phyloP scores from a whole-genome alignment of 2,329 filamentous ascomycete species.

The Colletotrichum destructivum region DNA sequence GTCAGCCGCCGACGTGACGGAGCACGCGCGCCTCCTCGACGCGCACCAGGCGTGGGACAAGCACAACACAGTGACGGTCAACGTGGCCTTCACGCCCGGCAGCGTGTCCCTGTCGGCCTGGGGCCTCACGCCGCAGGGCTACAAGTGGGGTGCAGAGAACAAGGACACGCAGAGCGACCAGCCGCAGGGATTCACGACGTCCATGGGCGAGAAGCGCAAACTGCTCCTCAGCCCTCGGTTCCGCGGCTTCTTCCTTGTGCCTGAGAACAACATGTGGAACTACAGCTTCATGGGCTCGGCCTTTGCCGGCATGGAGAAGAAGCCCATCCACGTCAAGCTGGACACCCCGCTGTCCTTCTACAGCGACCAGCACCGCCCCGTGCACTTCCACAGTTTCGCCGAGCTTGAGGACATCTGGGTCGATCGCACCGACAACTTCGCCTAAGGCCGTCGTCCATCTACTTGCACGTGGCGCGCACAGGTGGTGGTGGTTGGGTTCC shows the following conservation, averaged over 20 bases:
- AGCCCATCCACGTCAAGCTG: constrained; percentile 90
- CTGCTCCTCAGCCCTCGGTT: constrained; percentile 93
- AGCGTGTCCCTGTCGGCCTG: constrained; percentile 96
- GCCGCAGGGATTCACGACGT: constrained; percentile 91
- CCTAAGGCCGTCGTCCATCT: constrained; percentile 63
- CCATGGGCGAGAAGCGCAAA: constrained; percentile 96
- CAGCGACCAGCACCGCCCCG: constrained; percentile 89
- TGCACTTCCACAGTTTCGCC: constrained; percentile 98
- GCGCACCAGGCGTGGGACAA: constrained; percentile 82
- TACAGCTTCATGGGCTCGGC: constrained; percentile 97
- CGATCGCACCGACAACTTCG: constrained; percentile 93
- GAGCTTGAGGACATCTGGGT: constrained; percentile 98
- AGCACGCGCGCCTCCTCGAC: constrained; percentile 92
- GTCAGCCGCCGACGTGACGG: constrained; percentile 94
- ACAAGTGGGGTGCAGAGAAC: constrained; percentile 98
- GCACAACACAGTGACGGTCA: constrained; percentile 93
- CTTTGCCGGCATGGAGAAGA: constrained; percentile 92
- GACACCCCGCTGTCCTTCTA: constrained; percentile 94
- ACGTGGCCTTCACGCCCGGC: constrained; percentile 95
- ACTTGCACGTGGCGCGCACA: neutral
- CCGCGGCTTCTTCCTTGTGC: constrained; percentile 95
- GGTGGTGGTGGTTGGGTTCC: neutral
- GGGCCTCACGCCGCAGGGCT: constrained; percentile 91
- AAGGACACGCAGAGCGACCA: constrained; percentile 93
- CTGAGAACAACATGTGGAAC: constrained; percentile 93